A percentile compares a stretch with the other conserved stretches of the same genome.
phyloP scores from a whole-genome alignment of 2,329 filamentous ascomycete genomes.

The Xylariaceae sp. region DNA sequence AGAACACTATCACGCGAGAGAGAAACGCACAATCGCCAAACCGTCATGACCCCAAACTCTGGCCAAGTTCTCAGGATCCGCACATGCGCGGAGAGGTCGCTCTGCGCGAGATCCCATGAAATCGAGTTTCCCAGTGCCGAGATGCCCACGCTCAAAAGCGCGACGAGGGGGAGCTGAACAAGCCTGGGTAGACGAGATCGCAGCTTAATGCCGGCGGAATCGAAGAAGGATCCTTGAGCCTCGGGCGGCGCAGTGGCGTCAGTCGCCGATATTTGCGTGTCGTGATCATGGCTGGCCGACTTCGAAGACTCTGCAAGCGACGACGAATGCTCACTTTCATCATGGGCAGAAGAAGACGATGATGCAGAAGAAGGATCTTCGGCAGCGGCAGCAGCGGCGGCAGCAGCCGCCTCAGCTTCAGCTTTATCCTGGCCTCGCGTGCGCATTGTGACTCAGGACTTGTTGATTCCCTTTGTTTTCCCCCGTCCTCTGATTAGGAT shows the following conservation, averaged over 20 bases:
- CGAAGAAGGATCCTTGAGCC: slow-evolving; percentile 23
- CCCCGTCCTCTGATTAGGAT: neutral
- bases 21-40: slow-evolving; percentile 51
- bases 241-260: slow-evolving; percentile 27
- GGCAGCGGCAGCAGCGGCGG: slow-evolving; percentile 1
- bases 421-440: slow-evolving; percentile 20
- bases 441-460: slow-evolving; percentile 11
- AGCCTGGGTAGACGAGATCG: slow-evolving; percentile 38
- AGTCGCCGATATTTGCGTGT: slow-evolving; percentile 14
- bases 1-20: neutral
- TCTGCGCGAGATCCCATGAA: slow-evolving; percentile 53
- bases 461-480: neutral
- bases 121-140: slow-evolving; percentile 61
- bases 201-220: slow-evolving; percentile 6
- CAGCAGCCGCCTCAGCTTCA: slow-evolving; percentile 6
- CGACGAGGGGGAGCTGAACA: slow-evolving; percentile 49
- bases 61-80: slow-evolving; percentile 56
- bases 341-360: neutral
- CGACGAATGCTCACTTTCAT: slow-evolving; percentile 3
- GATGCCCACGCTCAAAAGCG: slow-evolving; percentile 53
- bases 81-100: slow-evolving; percentile 63
- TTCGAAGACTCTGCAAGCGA: slow-evolving; percentile 1
- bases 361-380: too few relatives aligned
- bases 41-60: slow-evolving; percentile 52
- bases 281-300: slow-evolving; percentile 1